Conservation (phyloP, 441 rosid genomes). For the Aleurites moluccanus region DNA sequence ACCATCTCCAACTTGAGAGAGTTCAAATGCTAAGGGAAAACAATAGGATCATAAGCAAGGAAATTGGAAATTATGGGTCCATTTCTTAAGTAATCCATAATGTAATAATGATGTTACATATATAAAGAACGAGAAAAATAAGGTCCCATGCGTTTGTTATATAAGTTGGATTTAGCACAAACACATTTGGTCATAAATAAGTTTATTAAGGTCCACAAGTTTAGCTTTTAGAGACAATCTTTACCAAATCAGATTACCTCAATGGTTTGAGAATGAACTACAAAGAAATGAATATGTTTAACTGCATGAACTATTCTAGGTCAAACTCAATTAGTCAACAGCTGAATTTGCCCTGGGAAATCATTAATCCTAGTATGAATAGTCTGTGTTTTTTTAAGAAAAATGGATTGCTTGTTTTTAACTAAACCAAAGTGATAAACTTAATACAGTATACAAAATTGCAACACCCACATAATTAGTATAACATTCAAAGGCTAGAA, state of each 20-base stretch:
- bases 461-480: too few relatives aligned
- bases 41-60: conserved; percentile 2
- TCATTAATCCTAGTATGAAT: too few relatives aligned
- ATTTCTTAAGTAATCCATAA: not conserved
- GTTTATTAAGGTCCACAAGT: not conserved
- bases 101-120: too few relatives aligned
- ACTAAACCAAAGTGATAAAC: too few relatives aligned
- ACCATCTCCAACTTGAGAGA: not conserved
- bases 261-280: not conserved
- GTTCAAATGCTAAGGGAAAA: conserved; percentile 1
- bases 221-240: not conserved
- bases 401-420: too few relatives aligned
- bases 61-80: conserved; percentile 11
- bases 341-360: too few relatives aligned
- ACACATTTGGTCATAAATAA: not conserved
- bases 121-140: not conserved
- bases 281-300: not conserved
- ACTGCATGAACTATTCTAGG: too few relatives aligned
- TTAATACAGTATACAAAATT: too few relatives aligned
- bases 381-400: too few relatives aligned
- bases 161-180: not conserved
- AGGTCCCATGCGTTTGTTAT: conserved; percentile 15
- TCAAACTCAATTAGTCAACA: too few relatives aligned
- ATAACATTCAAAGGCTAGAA: too few relatives aligned
- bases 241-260: not conserved